phyloP scores from a whole-genome alignment of 495 filamentous ascomycete genomes.

The Xylaria palmicola region DNA sequence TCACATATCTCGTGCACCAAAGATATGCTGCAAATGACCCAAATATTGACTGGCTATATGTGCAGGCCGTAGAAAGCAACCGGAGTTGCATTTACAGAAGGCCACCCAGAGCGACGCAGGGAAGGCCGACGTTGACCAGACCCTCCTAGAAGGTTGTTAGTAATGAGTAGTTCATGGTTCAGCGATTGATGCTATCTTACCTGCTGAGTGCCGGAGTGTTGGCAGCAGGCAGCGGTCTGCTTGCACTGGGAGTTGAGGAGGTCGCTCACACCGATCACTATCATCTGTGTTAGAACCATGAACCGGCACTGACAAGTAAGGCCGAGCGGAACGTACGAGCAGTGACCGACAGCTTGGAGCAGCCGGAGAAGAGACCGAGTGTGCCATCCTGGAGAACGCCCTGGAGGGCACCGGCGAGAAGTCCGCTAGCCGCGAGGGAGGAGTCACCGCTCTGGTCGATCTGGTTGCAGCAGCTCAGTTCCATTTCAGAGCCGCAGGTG shows the following conservation, averaged over 20 bases:
- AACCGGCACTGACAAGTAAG: no score
- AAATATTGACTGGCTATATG: conserved; percentile 15
- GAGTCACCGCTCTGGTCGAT: conserved; percentile 52
- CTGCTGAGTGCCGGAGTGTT: conserved; percentile 41
- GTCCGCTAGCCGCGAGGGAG: conserved; percentile 18
- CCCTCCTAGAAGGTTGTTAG: conserved; percentile 31
- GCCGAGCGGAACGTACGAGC: conserved; percentile 20
- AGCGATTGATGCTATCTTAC: conserved; percentile 20
- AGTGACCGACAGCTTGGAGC: conserved; percentile 32
- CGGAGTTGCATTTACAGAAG: conserved; percentile 42
- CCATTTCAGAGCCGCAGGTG: conserved; percentile 48
- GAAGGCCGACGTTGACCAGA: conserved; percentile 47
- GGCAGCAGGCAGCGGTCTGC: conserved; percentile 55
- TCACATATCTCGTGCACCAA: conserved; percentile 29
- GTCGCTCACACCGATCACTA: conserved; percentile 42
- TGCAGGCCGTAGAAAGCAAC: conserved; percentile 15
- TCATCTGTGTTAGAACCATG: conserved; percentile 3
- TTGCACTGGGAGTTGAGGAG: conserved; percentile 52
- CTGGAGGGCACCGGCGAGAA: conserved; percentile 26
- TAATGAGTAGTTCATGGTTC: background rate
- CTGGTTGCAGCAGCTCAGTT: conserved; percentile 42
- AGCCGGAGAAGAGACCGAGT: conserved; percentile 27
- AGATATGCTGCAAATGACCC: conserved; percentile 21
- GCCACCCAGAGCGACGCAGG: conserved; percentile 52
- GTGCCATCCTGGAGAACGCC: conserved; percentile 22